A percentile compares a stretch with the other conserved stretches of the same genome.
These are phyloP conservation scores for Monosporascus sp. DNA, from an alignment of 2,329 filamentous ascomycete genomes.

Conservation along the genomic window DNA sequence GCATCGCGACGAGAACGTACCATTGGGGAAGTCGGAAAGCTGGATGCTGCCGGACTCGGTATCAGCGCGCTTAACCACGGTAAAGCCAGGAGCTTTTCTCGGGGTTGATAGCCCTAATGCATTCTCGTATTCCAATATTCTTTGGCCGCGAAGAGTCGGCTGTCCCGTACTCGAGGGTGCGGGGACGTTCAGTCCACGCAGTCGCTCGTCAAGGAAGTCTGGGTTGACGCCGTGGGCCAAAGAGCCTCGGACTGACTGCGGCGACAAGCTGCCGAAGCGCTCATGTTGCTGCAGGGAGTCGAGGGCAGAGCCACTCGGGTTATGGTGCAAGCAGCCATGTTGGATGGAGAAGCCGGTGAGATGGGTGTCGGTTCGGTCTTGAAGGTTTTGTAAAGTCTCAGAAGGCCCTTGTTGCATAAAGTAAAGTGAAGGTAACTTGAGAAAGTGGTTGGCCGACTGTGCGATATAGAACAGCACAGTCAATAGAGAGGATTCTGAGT, in stretches of 20 bases:
- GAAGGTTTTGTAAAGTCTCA: constrained; percentile 26
- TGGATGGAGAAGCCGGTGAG: constrained; percentile 36
- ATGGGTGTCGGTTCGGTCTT: constrained; percentile 27
- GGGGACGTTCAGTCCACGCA: constrained; percentile 48
- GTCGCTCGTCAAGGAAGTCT: constrained; percentile 42
- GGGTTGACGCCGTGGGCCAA: constrained; percentile 32
- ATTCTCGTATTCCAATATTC: constrained; percentile 58
- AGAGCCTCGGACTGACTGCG: constrained; percentile 27
- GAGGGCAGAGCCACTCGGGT: constrained; percentile 33
- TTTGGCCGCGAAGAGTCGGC: constrained; percentile 40
- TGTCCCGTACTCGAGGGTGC: constrained; percentile 20
- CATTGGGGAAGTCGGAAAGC: constrained; percentile 70
- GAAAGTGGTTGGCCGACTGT: constrained; percentile 39
- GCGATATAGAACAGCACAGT: constrained; percentile 49
- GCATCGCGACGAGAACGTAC: constrained; percentile 43
- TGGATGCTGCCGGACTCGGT: constrained; percentile 35
- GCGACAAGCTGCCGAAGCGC: constrained; percentile 31
- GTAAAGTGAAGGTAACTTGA: constrained; percentile 36
- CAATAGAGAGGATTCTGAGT: constrained; percentile 15
- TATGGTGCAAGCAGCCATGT: constrained; percentile 50
- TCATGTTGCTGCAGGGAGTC: constrained; percentile 24
- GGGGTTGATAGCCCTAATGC: constrained; percentile 44
- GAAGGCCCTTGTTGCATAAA: constrained; percentile 61
- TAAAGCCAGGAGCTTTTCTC: constrained; percentile 49
- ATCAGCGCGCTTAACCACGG: constrained; percentile 46